Conservation (phyloP, 1,284 basidiomycete genomes). For the Sporisorium graminicola region DNA sequence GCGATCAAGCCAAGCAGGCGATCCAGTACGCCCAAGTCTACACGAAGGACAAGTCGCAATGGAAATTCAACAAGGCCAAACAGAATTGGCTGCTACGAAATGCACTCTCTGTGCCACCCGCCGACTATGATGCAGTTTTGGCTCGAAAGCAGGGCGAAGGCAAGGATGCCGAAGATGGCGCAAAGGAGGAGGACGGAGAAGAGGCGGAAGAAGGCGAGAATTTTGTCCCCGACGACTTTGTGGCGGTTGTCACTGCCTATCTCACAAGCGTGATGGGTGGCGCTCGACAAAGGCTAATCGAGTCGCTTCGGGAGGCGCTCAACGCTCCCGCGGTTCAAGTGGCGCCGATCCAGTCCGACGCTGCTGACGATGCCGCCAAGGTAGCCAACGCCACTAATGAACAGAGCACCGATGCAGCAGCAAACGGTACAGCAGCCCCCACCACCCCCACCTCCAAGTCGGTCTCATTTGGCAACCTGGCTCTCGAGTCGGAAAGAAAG, state of each 20-base stretch:
- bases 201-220: conserved; percentile 42
- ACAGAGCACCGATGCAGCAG: background rate
- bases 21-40: conserved; percentile 49
- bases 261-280: conserved; percentile 51
- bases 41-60: conserved; percentile 34
- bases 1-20: conserved; percentile 52
- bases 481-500: conserved; percentile 36
- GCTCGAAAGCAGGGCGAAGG: conserved; percentile 29
- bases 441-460: conserved; percentile 23
- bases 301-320: conserved; percentile 42
- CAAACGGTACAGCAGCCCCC: background rate
- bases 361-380: background rate
- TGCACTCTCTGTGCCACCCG: conserved; percentile 39
- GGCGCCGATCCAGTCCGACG: conserved; percentile 14
- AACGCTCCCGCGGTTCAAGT: conserved; percentile 27
- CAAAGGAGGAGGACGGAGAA: conserved; percentile 15
- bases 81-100: conserved; percentile 56
- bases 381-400: conserved; percentile 5
- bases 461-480: conserved; percentile 44
- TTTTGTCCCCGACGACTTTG: conserved; percentile 48
- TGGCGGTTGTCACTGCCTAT: conserved; percentile 42
- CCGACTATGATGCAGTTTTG: conserved; percentile 38
- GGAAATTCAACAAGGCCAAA: conserved; percentile 58
- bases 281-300: conserved; percentile 40
- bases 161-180: conserved; percentile 6